These are phyloP conservation scores for Malassezia dermatis DNA, from an alignment of 1,284 basidiomycete species.

Conservation along the genomic window DNA sequence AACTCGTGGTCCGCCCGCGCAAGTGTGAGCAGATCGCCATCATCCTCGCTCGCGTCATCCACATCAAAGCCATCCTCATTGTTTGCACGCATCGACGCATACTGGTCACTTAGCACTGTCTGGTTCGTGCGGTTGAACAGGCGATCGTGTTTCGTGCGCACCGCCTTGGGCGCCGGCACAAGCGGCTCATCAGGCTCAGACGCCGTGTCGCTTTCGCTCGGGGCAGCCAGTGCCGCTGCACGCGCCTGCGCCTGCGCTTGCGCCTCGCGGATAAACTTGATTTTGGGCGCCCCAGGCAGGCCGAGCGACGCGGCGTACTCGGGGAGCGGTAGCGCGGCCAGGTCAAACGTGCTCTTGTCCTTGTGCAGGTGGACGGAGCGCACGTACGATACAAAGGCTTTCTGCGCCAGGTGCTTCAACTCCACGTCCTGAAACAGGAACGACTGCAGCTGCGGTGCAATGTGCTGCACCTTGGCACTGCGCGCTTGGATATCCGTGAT, in stretches of 20 bases:
- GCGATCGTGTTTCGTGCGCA: constrained; percentile 80
- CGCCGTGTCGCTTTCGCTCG: constrained; percentile 2
- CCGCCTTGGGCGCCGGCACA: constrained; percentile 6
- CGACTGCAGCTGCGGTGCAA: constrained; percentile 79
- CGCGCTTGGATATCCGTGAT: constrained; percentile 74
- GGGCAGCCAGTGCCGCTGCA: constrained; percentile 26
- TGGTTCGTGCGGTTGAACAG: constrained; percentile 98
- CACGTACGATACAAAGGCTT: constrained; percentile 94
- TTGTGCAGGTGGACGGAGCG: constrained; percentile 86
- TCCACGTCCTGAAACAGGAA: constrained; percentile 91
- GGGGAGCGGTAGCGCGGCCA: constrained; percentile 70
- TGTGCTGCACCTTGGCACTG: constrained; percentile 73
- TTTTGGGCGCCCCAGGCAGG: constrained; percentile 85
- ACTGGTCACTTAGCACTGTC: constrained; percentile 81
- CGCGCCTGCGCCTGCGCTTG: constrained; percentile 54
- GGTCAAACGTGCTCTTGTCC: constrained; percentile 82
- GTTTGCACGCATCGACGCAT: constrained; percentile 68
- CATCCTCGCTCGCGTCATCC: constrained; percentile 35
- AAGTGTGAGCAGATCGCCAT: constrained; percentile 83
- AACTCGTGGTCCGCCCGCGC: constrained; percentile 80
- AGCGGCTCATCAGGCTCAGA: neutral
- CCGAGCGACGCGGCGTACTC: constrained; percentile 80
- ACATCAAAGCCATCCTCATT: constrained; percentile 14
- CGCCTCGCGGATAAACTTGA: constrained; percentile 71
- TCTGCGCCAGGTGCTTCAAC: constrained; percentile 89